These are phyloP conservation scores for Curvularia verruculosa DNA, from an alignment of 2,329 filamentous ascomycete species.

Conservation along the genomic window DNA sequence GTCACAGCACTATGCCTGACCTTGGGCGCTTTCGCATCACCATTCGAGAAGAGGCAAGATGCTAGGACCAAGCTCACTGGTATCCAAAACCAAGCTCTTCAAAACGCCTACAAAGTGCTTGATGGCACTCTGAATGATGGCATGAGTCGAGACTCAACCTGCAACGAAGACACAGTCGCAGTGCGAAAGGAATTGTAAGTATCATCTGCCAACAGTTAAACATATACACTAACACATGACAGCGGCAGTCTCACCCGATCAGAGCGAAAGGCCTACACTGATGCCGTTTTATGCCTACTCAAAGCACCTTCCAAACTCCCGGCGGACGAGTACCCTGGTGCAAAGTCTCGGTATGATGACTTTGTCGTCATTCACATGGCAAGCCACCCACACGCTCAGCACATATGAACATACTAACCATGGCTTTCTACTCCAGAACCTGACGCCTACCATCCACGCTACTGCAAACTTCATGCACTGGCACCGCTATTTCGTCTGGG, in stretches of 20 bases:
- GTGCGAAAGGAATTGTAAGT: slow-evolving; percentile 55
- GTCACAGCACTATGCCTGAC: slow-evolving; percentile 33
- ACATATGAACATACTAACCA: neutral
- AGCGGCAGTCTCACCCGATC: slow-evolving; percentile 38
- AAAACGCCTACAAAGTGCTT: slow-evolving; percentile 37
- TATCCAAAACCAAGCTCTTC: slow-evolving; percentile 36
- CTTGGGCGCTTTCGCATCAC: slow-evolving; percentile 26
- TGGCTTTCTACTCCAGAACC: slow-evolving; percentile 15
- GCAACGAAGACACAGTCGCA: slow-evolving; percentile 49
- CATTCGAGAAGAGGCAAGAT: slow-evolving; percentile 27
- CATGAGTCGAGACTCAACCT: slow-evolving; percentile 31
- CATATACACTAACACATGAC: slow-evolving; percentile 1
- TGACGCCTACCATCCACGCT: slow-evolving; percentile 30
- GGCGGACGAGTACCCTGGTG: slow-evolving; percentile 37
- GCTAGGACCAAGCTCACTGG: slow-evolving; percentile 28
- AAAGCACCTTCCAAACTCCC: slow-evolving; percentile 36
- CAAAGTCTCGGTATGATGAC: slow-evolving; percentile 43
- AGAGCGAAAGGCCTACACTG: slow-evolving; percentile 42
- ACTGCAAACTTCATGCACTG: slow-evolving; percentile 48
- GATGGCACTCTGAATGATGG: slow-evolving; percentile 39
- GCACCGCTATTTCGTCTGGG: slow-evolving; percentile 53
- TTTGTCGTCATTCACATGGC: slow-evolving; percentile 42
- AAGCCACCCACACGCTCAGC: neutral
- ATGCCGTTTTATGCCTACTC: slow-evolving; percentile 42
- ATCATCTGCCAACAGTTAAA: neutral